Base-by-base conservation (phyloP, 2,329 filamentous ascomycete species). In the Pseudocercospora fuligena region DNA sequence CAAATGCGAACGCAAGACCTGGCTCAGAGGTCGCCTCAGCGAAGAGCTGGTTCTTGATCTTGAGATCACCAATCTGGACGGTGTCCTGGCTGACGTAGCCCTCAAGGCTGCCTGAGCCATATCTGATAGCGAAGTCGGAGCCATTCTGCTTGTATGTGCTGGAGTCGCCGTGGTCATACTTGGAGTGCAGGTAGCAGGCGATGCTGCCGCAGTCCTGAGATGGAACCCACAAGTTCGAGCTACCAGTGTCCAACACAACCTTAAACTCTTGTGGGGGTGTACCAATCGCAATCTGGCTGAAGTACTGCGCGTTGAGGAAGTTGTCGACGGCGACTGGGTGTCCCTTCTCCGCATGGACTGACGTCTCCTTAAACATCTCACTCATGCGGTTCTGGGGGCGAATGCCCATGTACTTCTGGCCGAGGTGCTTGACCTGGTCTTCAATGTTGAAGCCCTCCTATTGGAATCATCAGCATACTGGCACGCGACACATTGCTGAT, bases 231-330 rank as follows among this genome's bases (percentile, higher is more conserved):
- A 99, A 88, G 86, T 99, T 99, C 80, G 95, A 98, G 87, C 93
- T 97, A 76, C 95, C 95, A 29, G 95, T 99, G 81, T 99, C 95
- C 71, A 99, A 90, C 71, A 99, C 91, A 73, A 99, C 96, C 88
- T 99, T 99, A 89, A 99, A 99, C 74, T 84, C 87, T 85, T 99
- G 95, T 36, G 95, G 90, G 72, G 95, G 95, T 58, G 90, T 94
- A 72, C 95, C 95, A 80, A 99, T 88, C 74, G 89, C 87, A 80
- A 99, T 97, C 82, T 97, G 93, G 73, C 94, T 96, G 88, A 97
- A 99, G 86, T 99, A 99, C 83, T 99, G 95, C 66, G 95, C 95
- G 78, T 99, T 99, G 85, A 98, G 85, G 85, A 97, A 99, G 89
- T 99, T 99, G 83, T 89, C 92, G 75, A 99, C 90, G 66, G 94